Conservation (phyloP, 208 protist species). For the Leishmania aethiopica region DNA sequence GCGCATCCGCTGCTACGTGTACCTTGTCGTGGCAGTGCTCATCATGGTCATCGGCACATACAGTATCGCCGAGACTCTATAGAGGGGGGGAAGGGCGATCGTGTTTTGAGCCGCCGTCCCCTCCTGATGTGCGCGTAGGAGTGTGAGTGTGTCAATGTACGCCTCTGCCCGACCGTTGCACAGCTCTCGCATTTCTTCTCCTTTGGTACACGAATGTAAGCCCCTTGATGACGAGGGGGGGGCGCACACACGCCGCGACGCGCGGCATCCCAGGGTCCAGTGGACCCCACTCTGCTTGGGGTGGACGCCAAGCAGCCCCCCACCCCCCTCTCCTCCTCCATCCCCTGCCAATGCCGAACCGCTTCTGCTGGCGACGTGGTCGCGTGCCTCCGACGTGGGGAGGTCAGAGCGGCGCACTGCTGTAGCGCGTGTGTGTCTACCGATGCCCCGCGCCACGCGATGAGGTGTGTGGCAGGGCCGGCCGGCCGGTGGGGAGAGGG, state of each 20-base stretch:
- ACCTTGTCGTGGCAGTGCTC: constrained; percentile 56
- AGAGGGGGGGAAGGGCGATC: background rate
- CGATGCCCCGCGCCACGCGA: background rate
- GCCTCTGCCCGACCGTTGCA: background rate
- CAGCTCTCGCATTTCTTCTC: background rate
- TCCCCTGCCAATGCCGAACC: constrained; percentile 1
- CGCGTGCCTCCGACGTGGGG: background rate
- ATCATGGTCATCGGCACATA: constrained; percentile 82
- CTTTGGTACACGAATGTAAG: background rate
- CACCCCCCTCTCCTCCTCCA: background rate
- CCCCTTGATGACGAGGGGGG: background rate
- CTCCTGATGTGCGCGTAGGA: background rate
- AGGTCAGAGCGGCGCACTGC: background rate
- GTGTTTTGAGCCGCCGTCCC: background rate
- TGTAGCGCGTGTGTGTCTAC: background rate
- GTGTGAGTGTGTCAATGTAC: background rate
- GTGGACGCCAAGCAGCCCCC: background rate
- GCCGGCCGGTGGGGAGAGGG: background rate
- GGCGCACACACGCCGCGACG: background rate
- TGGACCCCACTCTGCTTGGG: background rate
- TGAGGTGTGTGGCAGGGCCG: background rate
- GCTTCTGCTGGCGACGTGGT: background rate
- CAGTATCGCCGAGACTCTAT: constrained; percentile 35
- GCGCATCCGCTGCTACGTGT: constrained; percentile 48
- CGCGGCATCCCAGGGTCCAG: background rate